These are phyloP conservation scores for Brassica napus DNA, from an alignment of 345 rosid species.

Conservation along the genomic window DNA sequence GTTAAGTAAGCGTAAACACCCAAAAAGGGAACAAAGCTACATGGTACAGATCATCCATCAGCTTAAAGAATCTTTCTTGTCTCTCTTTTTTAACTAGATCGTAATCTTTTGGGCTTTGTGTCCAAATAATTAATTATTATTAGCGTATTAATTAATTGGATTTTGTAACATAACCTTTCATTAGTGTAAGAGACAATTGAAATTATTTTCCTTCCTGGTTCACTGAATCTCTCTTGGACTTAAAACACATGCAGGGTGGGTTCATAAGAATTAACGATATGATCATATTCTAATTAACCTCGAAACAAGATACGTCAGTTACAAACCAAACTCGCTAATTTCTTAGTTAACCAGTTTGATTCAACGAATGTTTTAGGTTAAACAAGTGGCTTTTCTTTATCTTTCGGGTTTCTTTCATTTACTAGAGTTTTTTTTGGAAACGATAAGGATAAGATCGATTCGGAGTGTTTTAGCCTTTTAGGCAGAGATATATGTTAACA, in stretches of 20 bases:
- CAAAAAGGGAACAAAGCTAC: conserved; percentile 39
- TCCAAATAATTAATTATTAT: conserved; percentile 25
- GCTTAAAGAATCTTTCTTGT: conserved; percentile 40
- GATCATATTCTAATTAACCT: conserved; percentile 28
- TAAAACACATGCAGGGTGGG: conserved; percentile 36
- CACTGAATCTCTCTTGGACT: conserved; percentile 39
- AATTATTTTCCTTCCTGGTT: conserved; percentile 31
- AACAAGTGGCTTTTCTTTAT: conserved; percentile 23
- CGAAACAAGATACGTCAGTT: conserved; percentile 29
- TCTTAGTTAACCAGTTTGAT: conserved; percentile 23
- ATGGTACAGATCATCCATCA: conserved; percentile 44
- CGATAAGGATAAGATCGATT: conserved; percentile 22
- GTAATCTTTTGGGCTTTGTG: conserved; percentile 45
- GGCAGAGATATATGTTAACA: conserved; percentile 7
- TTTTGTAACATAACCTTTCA: conserved; percentile 37
- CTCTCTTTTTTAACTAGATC: conserved; percentile 41
- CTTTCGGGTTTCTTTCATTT: not conserved
- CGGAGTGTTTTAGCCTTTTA: not conserved
- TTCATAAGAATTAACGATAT: conserved; percentile 27
- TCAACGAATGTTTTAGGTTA: conserved; percentile 33
- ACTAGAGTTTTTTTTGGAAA: not conserved
- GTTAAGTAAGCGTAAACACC: conserved; percentile 32
- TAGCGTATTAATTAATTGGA: conserved; percentile 15
- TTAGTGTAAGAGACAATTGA: conserved; percentile 38
- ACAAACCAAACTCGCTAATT: conserved; percentile 27